Percentiles rank a stretch among this genome's conserved stretches.
These are phyloP conservation scores for Chaetoceros muelleri DNA, from an alignment of 108 stramenopile species.

Conservation along the genomic window DNA sequence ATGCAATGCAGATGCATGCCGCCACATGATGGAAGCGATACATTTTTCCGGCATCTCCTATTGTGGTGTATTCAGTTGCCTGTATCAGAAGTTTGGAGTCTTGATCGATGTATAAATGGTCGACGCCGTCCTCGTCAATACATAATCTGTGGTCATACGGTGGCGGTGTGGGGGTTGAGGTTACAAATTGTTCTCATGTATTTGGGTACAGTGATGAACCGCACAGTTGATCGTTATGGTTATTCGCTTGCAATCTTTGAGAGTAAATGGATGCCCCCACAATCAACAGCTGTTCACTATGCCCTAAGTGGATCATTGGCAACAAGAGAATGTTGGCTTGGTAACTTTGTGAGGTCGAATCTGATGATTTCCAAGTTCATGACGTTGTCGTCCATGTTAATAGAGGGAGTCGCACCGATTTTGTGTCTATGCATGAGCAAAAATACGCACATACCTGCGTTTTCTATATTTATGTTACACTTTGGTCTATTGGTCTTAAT, in stretches of 20 bases:
- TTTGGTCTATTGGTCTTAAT: conserved; percentile 7
- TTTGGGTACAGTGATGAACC: conserved; percentile 11
- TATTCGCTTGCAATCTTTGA: not conserved
- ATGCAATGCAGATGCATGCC: conserved; percentile 3
- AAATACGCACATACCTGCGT: conserved; percentile 1
- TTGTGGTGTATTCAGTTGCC: conserved; percentile 11
- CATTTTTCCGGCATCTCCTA: conserved; percentile 8
- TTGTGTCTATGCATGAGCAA: conserved; percentile 2
- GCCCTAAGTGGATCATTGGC: conserved; percentile 9
- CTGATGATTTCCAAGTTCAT: not conserved
- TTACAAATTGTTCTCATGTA: conserved; percentile 18
- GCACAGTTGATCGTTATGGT: not conserved
- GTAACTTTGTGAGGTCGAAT: not conserved
- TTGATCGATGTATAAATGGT: not conserved
- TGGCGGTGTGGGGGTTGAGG: conserved; percentile 7
- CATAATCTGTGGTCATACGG: not conserved
- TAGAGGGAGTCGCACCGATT: conserved; percentile 6
- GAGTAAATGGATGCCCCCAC: conserved; percentile 13
- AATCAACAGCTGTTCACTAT: conserved; percentile 12
- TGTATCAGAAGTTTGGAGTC: conserved; percentile 11
- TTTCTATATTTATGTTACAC: conserved; percentile 3
- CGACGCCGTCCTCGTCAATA: not conserved
- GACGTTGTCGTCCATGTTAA: conserved; percentile 7
- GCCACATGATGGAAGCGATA: conserved; percentile 11
- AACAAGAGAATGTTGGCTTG: not conserved